Conservation (phyloP, 1,139 yeast genomes). For the Trichomonascaceae sp. region DNA sequence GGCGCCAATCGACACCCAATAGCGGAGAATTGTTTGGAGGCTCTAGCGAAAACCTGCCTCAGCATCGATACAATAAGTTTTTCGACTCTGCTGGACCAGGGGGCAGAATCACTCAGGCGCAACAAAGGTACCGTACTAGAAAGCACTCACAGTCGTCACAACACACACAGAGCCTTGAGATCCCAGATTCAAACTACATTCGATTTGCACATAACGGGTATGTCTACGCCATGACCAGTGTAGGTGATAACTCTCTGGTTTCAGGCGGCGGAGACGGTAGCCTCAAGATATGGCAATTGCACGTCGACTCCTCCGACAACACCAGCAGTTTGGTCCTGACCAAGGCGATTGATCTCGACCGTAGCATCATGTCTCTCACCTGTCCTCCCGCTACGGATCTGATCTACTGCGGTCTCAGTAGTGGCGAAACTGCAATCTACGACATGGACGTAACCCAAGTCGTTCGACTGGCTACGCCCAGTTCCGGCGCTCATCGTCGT, state of each 20-base stretch:
- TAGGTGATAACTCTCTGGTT: constrained; percentile 30
- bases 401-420: constrained; percentile 65
- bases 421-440: constrained; percentile 68
- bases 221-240: constrained; percentile 54
- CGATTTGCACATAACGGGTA: constrained; percentile 88
- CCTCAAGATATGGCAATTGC: constrained; percentile 58
- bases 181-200: constrained; percentile 50
- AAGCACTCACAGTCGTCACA: background rate
- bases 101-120: constrained; percentile 32
- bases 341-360: constrained; percentile 48
- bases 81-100: constrained; percentile 88
- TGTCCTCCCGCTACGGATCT: constrained; percentile 39
- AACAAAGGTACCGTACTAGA: too few species aligned
- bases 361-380: constrained; percentile 56
- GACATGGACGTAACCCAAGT: constrained; percentile 70
- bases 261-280: constrained; percentile 89
- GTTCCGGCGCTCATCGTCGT: background rate
- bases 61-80: constrained; percentile 69
- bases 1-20: constrained; percentile 14
- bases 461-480: constrained; percentile 26
- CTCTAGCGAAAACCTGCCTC: too few species aligned
- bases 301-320: background rate
- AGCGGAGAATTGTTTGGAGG: too few species aligned
- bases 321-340: constrained; percentile 14
- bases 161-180: constrained; percentile 37